Conservation (phyloP, 805 yeast genomes). For the Clavispora phyllophila region DNA sequence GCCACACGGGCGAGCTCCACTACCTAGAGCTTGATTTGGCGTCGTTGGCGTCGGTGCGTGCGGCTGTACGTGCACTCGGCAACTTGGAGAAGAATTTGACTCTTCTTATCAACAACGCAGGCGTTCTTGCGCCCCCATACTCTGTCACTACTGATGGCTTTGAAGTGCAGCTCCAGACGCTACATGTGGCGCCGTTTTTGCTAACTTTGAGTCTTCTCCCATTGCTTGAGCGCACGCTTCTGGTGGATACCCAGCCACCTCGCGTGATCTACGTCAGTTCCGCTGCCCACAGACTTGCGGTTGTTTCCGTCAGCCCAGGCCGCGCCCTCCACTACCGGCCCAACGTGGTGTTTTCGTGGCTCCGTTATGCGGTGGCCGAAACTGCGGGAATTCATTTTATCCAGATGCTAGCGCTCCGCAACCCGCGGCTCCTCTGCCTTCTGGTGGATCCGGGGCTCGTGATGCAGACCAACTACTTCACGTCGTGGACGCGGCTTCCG, state of each 20-base stretch:
- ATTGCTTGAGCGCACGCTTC: conserved; percentile 37
- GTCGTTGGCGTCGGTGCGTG: conserved; percentile 26
- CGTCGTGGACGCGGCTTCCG: conserved; percentile 75
- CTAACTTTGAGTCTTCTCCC: conserved; percentile 59
- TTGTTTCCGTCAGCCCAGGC: conserved; percentile 43
- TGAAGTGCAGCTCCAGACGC: conserved; percentile 77
- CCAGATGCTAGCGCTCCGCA: conserved; percentile 55
- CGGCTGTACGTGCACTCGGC: conserved; percentile 44
- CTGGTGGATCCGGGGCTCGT: conserved; percentile 83
- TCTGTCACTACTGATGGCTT: conserved; percentile 60
- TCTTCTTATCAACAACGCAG: conserved; percentile 71
- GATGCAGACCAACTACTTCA: conserved; percentile 72
- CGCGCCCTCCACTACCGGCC: conserved; percentile 55
- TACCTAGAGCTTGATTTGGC: conserved; percentile 54
- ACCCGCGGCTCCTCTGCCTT: conserved; percentile 60
- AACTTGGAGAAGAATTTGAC: conserved; percentile 48
- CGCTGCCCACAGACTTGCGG: conserved; percentile 55
- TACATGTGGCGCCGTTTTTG: conserved; percentile 70
- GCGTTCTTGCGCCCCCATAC: conserved; percentile 73
- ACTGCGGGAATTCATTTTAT: conserved; percentile 72
- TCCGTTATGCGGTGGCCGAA: conserved; percentile 73
- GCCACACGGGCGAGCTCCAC: conserved; percentile 46
- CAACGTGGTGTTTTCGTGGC: conserved; percentile 66
- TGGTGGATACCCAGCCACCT: conserved; percentile 33
- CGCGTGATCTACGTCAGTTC: conserved; percentile 63